A percentile compares a stretch with the other conserved stretches of the same genome.
These are phyloP conservation scores for Tubosaeta sp. DNA, from an alignment of 768 basidiomycete genomes.

Conservation along the genomic window DNA sequence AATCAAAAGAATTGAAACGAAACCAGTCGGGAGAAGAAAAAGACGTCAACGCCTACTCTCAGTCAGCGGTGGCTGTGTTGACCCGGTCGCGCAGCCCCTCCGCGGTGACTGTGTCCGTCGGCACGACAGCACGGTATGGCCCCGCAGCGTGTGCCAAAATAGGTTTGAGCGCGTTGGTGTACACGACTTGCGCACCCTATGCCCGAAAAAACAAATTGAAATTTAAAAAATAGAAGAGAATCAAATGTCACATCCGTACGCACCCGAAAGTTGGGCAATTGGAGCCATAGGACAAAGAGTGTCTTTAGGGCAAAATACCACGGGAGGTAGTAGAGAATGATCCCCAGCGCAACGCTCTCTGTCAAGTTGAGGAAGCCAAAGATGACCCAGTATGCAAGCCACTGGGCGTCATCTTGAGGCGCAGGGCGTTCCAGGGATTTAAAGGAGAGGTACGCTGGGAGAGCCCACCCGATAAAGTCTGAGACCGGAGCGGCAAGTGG, in stretches of 20 bases:
- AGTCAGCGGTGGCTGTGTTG: slow-evolving; percentile 36
- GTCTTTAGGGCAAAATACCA: slow-evolving; percentile 97
- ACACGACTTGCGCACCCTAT: slow-evolving; percentile 84
- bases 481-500: slow-evolving; percentile 89
- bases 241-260: slow-evolving; percentile 29
- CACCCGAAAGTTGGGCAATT: slow-evolving; percentile 80
- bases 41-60: slow-evolving; percentile 6
- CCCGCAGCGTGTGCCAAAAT: slow-evolving; percentile 61
- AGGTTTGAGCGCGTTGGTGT: slow-evolving; percentile 75
- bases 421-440: slow-evolving; percentile 88
- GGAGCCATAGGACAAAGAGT: slow-evolving; percentile 86
- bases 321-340: slow-evolving; percentile 88
- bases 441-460: slow-evolving; percentile 94
- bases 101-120: slow-evolving; percentile 48
- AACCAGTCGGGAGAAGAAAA: not conserved
- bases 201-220: slow-evolving; percentile 1
- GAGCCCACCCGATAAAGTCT: slow-evolving; percentile 90
- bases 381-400: slow-evolving; percentile 97
- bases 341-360: slow-evolving; percentile 78
- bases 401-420: slow-evolving; percentile 84
- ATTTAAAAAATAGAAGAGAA: not conserved
- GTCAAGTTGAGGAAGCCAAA: slow-evolving; percentile 93
- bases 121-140: slow-evolving; percentile 39
- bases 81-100: slow-evolving; percentile 45
- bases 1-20: not conserved